A percentile compares a stretch with the other conserved stretches of the same genome.
Evolutionary conservation across 495 filamentous ascomycete genomes (phyloP).

Genomic region (Hypoxylon cercidicola): DNA sequence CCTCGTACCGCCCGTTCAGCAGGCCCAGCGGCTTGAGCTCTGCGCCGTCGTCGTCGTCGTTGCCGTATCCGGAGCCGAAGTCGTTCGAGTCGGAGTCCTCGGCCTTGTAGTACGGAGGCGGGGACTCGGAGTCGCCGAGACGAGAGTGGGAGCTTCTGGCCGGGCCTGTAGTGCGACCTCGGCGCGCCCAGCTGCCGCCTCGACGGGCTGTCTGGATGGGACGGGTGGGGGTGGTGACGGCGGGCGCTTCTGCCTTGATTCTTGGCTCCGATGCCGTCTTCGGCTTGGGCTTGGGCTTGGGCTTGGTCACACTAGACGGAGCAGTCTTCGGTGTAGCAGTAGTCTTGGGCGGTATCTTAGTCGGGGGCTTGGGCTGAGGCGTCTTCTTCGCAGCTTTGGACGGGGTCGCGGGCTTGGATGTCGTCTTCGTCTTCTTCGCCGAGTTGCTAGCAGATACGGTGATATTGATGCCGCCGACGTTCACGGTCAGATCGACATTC

Average conservation of each 20-base stretch:
- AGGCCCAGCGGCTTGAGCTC: slow-evolving; percentile 47
- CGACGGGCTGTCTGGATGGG: slow-evolving; percentile 23
- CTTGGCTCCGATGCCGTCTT: neutral
- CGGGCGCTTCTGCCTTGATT: neutral
- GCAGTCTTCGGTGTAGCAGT: slow-evolving; percentile 27
- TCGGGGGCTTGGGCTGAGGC: slow-evolving; percentile 21
- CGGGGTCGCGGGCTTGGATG: slow-evolving; percentile 16
- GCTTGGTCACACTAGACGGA: slow-evolving; percentile 26
- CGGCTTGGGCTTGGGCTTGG: slow-evolving; percentile 20
- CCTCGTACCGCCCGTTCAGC: slow-evolving; percentile 58
- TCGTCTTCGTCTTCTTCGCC: slow-evolving; percentile 37
- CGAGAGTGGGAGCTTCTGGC: neutral
- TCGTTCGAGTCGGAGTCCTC: slow-evolving; percentile 13
- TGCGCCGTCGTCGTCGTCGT: neutral
- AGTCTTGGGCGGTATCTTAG: slow-evolving; percentile 23
- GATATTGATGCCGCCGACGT: slow-evolving; percentile 38
- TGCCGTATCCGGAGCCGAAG: neutral
- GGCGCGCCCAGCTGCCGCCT: slow-evolving; percentile 6
- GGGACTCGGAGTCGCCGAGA: slow-evolving; percentile 36
- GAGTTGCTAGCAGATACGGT: slow-evolving; percentile 33
- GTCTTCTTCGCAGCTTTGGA: slow-evolving; percentile 22
- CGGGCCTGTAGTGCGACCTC: neutral
- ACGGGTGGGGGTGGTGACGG: slow-evolving; percentile 7
- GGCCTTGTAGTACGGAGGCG: slow-evolving; percentile 35
- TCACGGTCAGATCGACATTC: slow-evolving; percentile 35